Percentiles rank a stretch among this genome's conserved stretches.
phyloP scores from a whole-genome alignment of 352 stramenopile species.

The Phytopythium cucurbitacearum region DNA sequence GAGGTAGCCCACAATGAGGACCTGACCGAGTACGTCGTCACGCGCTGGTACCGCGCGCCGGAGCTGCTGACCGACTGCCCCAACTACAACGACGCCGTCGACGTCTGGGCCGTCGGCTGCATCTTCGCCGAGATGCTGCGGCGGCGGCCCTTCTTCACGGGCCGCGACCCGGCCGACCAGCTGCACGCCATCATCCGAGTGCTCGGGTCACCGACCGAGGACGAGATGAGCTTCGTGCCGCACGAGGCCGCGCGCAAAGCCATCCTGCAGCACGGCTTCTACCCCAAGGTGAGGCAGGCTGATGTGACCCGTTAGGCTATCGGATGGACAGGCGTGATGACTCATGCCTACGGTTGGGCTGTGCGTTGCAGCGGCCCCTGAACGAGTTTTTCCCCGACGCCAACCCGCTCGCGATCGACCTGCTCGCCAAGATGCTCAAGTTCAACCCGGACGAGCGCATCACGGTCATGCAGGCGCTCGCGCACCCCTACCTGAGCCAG shows the following conservation, averaged over 20 bases:
- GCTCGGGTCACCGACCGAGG: conserved; percentile 92
- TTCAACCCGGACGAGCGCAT: conserved; percentile 94
- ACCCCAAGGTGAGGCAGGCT: conserved; percentile 55
- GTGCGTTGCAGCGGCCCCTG: conserved; percentile 39
- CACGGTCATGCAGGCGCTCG: conserved; percentile 87
- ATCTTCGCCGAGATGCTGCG: conserved; percentile 99
- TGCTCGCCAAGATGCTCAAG: conserved; percentile 89
- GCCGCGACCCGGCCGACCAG: conserved; percentile 76
- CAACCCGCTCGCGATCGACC: conserved; percentile 75
- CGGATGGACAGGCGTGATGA: neutral
- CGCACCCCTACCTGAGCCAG: conserved; percentile 86
- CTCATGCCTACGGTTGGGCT: neutral
- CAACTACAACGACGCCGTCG: conserved; percentile 95
- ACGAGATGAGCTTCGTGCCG: conserved; percentile 97
- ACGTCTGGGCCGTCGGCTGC: conserved; percentile 97
- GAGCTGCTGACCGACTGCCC: conserved; percentile 93
- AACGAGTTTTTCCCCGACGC: conserved; percentile 85
- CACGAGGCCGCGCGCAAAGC: conserved; percentile 87
- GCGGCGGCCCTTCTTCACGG: conserved; percentile 91
- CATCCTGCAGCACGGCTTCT: conserved; percentile 80
- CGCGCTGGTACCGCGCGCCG: conserved; percentile 92
- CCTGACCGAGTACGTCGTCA: conserved; percentile 90
- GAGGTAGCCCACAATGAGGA: conserved; percentile 80
- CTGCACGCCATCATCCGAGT: conserved; percentile 84
- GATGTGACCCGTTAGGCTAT: neutral